Evolutionary conservation across 2,329 filamentous ascomycete genomes (phyloP), one percentile per base, ranked within the genome.

Genomic region (Calonectria hongkongensis): DNA sequence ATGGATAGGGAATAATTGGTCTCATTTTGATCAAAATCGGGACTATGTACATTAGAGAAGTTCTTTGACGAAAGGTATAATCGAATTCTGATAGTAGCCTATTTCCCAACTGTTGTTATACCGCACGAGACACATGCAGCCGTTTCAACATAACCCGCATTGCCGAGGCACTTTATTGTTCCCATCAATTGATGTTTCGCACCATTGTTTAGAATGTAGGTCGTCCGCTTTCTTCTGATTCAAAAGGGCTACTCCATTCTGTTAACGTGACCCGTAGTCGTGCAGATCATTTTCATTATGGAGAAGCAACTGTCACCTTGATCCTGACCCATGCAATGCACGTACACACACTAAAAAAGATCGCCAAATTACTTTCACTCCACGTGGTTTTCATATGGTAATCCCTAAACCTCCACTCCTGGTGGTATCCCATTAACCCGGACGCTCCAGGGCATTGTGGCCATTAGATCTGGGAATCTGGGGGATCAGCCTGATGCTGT

Each of bases 381-480:
- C 54, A 60, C 54, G 54, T 60, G 54, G 54, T 60, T 60, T 43
- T 33, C 54, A 41, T 60, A 60, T 60, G 54, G 54, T 30, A 36
- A 60, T 60, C 54, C 13, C 16, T 36, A n/a, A 25, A 25, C 54
- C 39, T 15, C 54, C 54, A 60, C 54, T 28, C 54, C 10, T 28
- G 9, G 15, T n/a, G 18, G 50, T 30, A 30, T n/a, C 15, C 48
- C 7, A 51, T 30, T 54, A 10, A 18, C 28, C 28, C 18, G 25
- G 27, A 5, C 13, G 13, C 47, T 25, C 47, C 47, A 28, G 25
- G 25, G 48, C 15, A 51, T 36, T 36, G 33, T 36, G 33, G 33
- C 33, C 33, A 36, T 36, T 9, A 13, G 33, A 36, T 36, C 16
- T 18, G 16, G 16, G 5, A 33, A 33, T 18, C 16, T 27, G 16